These are phyloP conservation scores for Cucumis melo DNA, from an alignment of 306 rosid genomes.

Conservation along the genomic window DNA sequence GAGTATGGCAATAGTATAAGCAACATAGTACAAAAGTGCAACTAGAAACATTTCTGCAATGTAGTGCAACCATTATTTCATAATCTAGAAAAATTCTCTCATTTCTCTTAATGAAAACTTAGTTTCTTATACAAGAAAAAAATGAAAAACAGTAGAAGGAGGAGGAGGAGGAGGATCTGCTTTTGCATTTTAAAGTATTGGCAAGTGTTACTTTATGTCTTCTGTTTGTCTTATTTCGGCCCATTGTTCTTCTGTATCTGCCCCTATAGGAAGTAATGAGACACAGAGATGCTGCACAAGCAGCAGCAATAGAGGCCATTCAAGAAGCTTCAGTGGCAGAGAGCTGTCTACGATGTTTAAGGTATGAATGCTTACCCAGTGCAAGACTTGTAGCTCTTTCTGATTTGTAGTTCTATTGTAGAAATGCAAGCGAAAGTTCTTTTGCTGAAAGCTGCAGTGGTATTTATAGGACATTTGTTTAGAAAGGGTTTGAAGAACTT, in stretches of 20 bases:
- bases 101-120: too few species aligned
- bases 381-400: neutral
- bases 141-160: too few species aligned
- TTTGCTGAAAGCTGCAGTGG: neutral
- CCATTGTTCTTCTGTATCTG: slow-evolving; percentile 6
- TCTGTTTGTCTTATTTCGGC: neutral
- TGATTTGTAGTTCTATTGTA: neutral
- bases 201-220: neutral
- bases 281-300: slow-evolving; percentile 87
- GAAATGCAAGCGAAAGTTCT: neutral
- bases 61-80: neutral
- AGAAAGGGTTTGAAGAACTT: neutral
- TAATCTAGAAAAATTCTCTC: neutral
- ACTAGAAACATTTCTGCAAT: neutral
- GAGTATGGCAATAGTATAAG: neutral
- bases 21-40: neutral
- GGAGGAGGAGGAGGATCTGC: too few species aligned
- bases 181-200: neutral
- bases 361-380: slow-evolving; percentile 25
- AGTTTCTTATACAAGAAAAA: too few species aligned
- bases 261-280: slow-evolving; percentile 65
- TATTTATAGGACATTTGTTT: neutral
- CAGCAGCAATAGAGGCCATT: slow-evolving; percentile 82
- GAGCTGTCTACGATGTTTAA: slow-evolving; percentile 71
- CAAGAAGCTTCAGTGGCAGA: slow-evolving; percentile 96